Evolutionary conservation across 2,329 filamentous ascomycete genomes (phyloP), one percentile per base, ranked within the genome.

Genomic region (Didymella pomorum): DNA sequence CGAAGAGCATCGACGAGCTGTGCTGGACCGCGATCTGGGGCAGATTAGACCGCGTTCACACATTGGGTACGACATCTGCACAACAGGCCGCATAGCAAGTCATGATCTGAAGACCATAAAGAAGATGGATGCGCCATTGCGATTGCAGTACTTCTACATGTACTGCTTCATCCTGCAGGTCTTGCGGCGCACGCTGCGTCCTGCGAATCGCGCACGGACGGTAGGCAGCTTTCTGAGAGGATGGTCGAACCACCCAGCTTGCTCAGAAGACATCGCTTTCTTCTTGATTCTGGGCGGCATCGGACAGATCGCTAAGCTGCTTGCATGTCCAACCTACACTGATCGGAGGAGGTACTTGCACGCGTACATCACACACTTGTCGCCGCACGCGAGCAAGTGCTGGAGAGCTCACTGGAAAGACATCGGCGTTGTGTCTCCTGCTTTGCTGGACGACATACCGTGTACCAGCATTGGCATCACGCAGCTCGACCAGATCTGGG

Each of bases 101-200:
- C 64, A 71, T 48, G 73, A 75, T 57, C 53, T 68, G 25, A 63
- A 62, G 33, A 75, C 74, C 21, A 60, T 76, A 56, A 70, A 63
- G 56, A 68, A 62, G 28, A 64, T 76, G 44, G 73, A 76, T 18
- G 65, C 66, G 35, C 69, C 68, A 14, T 51, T 76, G 56, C 69
- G 73, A n/a, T 47, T 76, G 52, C 72, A 75, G 54, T 77, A 71
- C 61, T 76, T 71, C 55, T 75, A 73, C 64, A 76, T 74, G 71
- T 76, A 75, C 60, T 72, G 68, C 66, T 76, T 77, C 60, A 69
- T 76, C 20, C 56, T 77, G 43, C 72, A 74, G 61, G 71, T 74
- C 8, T 55, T 76, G 46, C 65, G 65, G 49, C 64, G 69, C 21
- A 74, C 73, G 59, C 58, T 76, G 55, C 71, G 71, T 7, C 71